Conservation (phyloP, 352 stramenopile species). For the Phytopythium litorale region DNA sequence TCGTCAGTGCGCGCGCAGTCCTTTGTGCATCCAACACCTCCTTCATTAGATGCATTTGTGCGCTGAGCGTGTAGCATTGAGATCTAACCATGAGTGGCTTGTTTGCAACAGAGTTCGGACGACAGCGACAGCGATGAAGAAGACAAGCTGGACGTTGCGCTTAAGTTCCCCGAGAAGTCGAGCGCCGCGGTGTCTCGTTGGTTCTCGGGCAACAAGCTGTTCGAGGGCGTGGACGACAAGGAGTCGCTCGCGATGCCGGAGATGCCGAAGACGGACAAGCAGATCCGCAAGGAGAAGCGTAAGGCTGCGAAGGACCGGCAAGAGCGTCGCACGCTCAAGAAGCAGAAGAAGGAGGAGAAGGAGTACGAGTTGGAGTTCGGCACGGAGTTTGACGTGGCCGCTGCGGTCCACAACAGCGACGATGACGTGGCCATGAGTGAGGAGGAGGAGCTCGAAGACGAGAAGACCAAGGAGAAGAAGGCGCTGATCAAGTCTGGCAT, state of each 20-base stretch:
- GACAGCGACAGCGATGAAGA: conserved; percentile 49
- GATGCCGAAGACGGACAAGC: conserved; percentile 99
- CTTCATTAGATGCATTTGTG: conserved; percentile 8
- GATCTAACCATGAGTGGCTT: neutral
- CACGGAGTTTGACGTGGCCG: conserved; percentile 62
- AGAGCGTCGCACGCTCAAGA: conserved; percentile 79
- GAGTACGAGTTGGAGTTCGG: conserved; percentile 81
- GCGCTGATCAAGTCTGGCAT: conserved; percentile 83
- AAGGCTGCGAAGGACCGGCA: conserved; percentile 92
- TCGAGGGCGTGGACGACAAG: conserved; percentile 68
- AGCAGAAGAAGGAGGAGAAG: conserved; percentile 80
- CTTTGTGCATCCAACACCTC: conserved; percentile 74
- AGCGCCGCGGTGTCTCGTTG: conserved; percentile 73
- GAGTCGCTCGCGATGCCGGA: conserved; percentile 38
- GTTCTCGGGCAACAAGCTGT: conserved; percentile 85
- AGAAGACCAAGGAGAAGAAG: conserved; percentile 65
- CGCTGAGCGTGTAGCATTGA: neutral
- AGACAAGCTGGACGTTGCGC: conserved; percentile 57
- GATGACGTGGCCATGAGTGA: conserved; percentile 40
- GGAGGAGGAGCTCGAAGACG: conserved; percentile 50
- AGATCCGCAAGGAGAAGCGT: conserved; percentile 96
- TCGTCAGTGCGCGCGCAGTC: conserved; percentile 42
- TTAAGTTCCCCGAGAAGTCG: conserved; percentile 79
- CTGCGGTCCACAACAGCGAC: conserved; percentile 21
- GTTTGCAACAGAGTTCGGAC: conserved; percentile 71